Evolutionary conservation across 306 rosid species (phyloP), one percentile per base, ranked within the genome.

Genomic region (Ochetophila trinervis): DNA sequence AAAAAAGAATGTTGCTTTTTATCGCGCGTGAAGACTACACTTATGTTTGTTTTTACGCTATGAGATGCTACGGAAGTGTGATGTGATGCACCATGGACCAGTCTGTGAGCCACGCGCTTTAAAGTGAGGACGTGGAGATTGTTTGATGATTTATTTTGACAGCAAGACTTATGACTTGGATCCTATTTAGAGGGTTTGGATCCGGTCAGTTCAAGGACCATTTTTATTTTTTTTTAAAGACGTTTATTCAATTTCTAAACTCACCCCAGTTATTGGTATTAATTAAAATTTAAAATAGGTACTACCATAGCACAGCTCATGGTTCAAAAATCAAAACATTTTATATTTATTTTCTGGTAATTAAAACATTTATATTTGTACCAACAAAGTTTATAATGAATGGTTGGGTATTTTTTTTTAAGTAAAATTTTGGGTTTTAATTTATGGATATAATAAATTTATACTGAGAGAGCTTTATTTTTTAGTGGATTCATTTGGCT

Each of bases 191-290:
- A 15, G 22, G 55, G 58, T 56, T 47, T 57, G 49, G 67, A 58
- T 66, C 17, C 51, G 66, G 54, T 40, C 66, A 64, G 67, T 55
- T 71, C 35, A 19, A 17, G 22, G 7, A 13, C 14, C 19, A 2
- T 19, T 8, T 9, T 5, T 18, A 4, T 37, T 37, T 10, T 37
- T 7, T 10, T 7, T 37, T 37, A 15, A 4, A 5, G 19, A 21
- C 27, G 7, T 10, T 22, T 13, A 5, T 53, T 66, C 4, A 19
- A 35, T 48, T 42, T 40, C 24, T 67, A 54, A 20, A 20, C 21
- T 65, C 42, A 34, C 32, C 56, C 22, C n/a, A 15, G 5, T 54
- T 54, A 22, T 54, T 55, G 54, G 8, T 9, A 11, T 27, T 48
- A 14, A 57, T 27, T 9, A 20, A 8, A 54, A 57, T 27, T 9